Evolutionary conservation across 192 early-diverging fungal genomes (phyloP).

Genomic region (Rhizoclosmatium sp.): DNA sequence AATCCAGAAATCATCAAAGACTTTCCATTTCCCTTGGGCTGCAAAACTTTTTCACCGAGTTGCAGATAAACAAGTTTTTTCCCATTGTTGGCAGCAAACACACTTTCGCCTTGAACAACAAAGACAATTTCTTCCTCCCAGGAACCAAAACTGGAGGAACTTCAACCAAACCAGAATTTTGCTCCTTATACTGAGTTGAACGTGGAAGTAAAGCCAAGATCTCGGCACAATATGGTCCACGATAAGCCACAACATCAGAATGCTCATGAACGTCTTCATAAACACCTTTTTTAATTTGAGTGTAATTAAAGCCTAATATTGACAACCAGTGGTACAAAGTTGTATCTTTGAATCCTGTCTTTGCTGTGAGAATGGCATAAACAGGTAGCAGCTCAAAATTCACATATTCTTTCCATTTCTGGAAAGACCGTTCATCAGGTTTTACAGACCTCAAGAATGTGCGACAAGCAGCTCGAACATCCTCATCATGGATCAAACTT

Average conservation of each 20-base stretch:
- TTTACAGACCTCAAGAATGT: neutral
- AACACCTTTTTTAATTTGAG: neutral
- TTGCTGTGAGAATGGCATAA: neutral
- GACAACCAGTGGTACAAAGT: neutral
- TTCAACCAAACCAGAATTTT: neutral
- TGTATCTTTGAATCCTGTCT: neutral
- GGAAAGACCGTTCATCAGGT: neutral
- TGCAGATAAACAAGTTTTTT: neutral
- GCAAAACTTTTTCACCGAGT: neutral
- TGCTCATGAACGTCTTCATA: neutral
- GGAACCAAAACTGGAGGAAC: neutral
- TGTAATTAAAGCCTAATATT: neutral
- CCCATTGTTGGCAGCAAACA: neutral
- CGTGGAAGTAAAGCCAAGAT: neutral
- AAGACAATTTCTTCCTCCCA: neutral
- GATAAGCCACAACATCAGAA: neutral
- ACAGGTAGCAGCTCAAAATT: neutral
- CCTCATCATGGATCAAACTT: conserved; percentile 1
- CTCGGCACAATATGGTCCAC: neutral
- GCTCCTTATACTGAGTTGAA: neutral
- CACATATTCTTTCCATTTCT: neutral
- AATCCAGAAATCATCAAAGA: neutral
- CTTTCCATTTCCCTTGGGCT: neutral
- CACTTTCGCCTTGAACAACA: neutral
- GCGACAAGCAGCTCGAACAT: neutral